phyloP scores from a whole-genome alignment of 805 yeast species.

The Saccharomyces mikatae region DNA sequence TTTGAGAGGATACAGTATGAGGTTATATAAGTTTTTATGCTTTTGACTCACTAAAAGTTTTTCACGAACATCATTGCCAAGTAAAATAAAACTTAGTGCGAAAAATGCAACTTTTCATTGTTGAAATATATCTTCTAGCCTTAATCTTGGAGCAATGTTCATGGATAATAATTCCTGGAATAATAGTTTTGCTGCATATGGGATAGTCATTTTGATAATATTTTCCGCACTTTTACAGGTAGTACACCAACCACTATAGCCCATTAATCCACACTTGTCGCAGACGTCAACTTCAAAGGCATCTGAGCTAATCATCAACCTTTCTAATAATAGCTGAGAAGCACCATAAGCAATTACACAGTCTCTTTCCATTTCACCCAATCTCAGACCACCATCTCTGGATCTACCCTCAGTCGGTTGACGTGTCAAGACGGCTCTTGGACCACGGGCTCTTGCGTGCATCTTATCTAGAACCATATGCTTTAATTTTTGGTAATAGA shows the following conservation, averaged over 20 bases:
- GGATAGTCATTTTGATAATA: slow-evolving; percentile 89
- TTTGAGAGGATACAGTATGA: neutral
- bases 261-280: slow-evolving; percentile 91
- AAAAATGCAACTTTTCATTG: slow-evolving; percentile 12
- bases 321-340: slow-evolving; percentile 83
- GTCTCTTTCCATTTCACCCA: slow-evolving; percentile 99
- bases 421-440: slow-evolving; percentile 93
- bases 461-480: slow-evolving; percentile 98
- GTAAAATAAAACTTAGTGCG: neutral
- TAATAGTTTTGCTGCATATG: slow-evolving; percentile 94
- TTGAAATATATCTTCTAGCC: slow-evolving; percentile 76
- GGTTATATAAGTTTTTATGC: neutral
- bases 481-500: slow-evolving; percentile 93
- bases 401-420: slow-evolving; percentile 99
- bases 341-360: slow-evolving; percentile 99
- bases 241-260: slow-evolving; percentile 97
- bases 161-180: slow-evolving; percentile 97
- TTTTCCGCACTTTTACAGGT: slow-evolving; percentile 83
- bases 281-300: slow-evolving; percentile 97
- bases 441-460: slow-evolving; percentile 99
- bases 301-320: slow-evolving; percentile 94
- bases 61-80: neutral
- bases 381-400: slow-evolving; percentile 96
- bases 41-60: neutral
- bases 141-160: slow-evolving; percentile 96